Percentiles rank a stretch among this genome's conserved stretches.
Conservation (phyloP, 2,329 filamentous ascomycete species). For the Ophiostoma angusticollis region DNA sequence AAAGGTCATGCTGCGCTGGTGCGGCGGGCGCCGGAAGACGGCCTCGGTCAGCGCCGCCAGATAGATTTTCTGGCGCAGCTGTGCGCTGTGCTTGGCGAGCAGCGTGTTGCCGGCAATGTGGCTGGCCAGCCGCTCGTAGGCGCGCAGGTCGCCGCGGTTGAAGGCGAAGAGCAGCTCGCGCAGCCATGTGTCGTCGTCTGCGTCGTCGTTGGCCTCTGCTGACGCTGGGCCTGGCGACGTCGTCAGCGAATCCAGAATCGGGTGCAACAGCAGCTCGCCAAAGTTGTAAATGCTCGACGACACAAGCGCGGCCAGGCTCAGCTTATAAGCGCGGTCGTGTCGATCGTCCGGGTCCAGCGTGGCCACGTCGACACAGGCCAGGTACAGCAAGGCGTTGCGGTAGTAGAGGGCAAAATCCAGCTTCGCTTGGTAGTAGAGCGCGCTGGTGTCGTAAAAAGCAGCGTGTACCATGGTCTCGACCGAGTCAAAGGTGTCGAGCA, state of each 20-base stretch:
- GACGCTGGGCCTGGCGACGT: constrained; percentile 35
- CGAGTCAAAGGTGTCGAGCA: constrained; percentile 83
- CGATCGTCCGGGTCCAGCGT: constrained; percentile 63
- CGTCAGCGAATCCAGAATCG: constrained; percentile 72
- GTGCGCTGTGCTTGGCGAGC: constrained; percentile 64
- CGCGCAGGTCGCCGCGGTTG: constrained; percentile 83
- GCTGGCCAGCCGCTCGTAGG: constrained; percentile 70
- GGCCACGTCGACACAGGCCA: constrained; percentile 82
- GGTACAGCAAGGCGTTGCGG: constrained; percentile 92
- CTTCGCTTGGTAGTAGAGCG: constrained; percentile 88
- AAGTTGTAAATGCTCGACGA: constrained; percentile 99
- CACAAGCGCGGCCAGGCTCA: constrained; percentile 82
- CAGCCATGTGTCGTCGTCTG: constrained; percentile 68
- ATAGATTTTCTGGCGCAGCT: constrained; percentile 95
- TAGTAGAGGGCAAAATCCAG: constrained; percentile 94
- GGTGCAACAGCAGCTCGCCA: constrained; percentile 93
- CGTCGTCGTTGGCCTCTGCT: constrained; percentile 15
- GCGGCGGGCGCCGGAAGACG: constrained; percentile 88
- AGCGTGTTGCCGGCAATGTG: constrained; percentile 72
- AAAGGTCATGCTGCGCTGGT: constrained; percentile 92
- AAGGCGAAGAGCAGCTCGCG: constrained; percentile 94
- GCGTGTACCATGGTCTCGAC: constrained; percentile 94
- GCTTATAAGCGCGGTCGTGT: constrained; percentile 75
- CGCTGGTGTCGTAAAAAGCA: constrained; percentile 89
- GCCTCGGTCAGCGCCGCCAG: constrained; percentile 91